Base-by-base conservation (phyloP, 192 early-diverging fungal genomes). In the Coemansia sp. region DNA sequence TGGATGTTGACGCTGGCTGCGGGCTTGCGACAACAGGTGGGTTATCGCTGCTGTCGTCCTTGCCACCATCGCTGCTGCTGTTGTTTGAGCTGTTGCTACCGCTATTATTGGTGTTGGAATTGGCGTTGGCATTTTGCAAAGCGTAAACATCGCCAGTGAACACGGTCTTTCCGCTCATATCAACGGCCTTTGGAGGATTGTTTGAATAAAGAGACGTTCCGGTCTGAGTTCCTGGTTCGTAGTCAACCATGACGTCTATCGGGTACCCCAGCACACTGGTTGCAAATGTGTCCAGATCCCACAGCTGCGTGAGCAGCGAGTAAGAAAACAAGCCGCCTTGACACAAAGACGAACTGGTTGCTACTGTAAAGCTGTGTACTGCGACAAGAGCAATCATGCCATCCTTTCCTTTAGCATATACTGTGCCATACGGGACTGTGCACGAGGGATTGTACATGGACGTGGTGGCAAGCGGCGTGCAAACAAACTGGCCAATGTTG, bases 241-340 rank as follows among this genome's bases (percentile, higher is more conserved):
- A 61, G 9, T 41, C 38, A 3, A n/a, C 2, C 59, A 61, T 38
- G n/a, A 61, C 5, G 38, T 61, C 37, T 1, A 61, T 35, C 0
- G 59, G 59, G 38, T 61, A 61, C 1, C 59, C 59, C 36, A 61
- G 20, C 6, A 61, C 41, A 11, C 20, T 45, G 4, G 61, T 62
- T 45, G 61, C 61, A 43, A 62, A 39, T 39, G 8, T 2, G 20
- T 39, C 38, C 2, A 45, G 39, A 20, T 45, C 28, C 61, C 61
- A 62, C 15, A 62, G 36, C n/a, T 22, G 15, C 0, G 39, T 62
- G 3, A 28, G 12, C 41, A 22, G 45, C 7, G 37, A 45, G 18
- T 62, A 62, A 14, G 11, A n/a, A 1, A 2, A 12, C 1, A 39
- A 12, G 11, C 56, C 41, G 4, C 56, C 56, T 15, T 32, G 4